Conservation (phyloP, 2,329 filamentous ascomycete genomes). For the Fusarium armeniacum region DNA sequence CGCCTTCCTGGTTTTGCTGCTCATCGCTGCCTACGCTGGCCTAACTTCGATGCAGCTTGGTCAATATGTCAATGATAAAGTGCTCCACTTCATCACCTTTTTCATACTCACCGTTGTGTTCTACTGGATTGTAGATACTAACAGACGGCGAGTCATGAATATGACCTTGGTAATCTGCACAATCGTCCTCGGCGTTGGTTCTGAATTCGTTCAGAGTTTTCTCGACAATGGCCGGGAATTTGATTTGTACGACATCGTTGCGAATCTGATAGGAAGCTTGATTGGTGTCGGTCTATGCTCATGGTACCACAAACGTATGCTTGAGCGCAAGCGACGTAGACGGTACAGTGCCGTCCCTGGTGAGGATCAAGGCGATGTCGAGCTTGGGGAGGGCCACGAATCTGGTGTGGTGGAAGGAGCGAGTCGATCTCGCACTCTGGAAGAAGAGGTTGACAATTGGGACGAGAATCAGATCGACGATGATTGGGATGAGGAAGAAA, state of each 20-base stretch:
- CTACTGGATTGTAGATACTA: conserved; percentile 97
- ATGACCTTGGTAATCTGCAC: conserved; percentile 87
- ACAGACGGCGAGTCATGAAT: conserved; percentile 85
- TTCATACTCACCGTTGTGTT: conserved; percentile 89
- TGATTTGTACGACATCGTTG: conserved; percentile 87
- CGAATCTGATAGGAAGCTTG: conserved; percentile 86
- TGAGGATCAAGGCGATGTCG: conserved; percentile 76
- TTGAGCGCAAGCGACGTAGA: conserved; percentile 84
- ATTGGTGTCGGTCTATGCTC: conserved; percentile 79
- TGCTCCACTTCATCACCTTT: conserved; percentile 88
- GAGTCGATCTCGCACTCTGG: conserved; percentile 63
- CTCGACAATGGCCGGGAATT: conserved; percentile 79
- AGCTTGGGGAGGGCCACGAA: conserved; percentile 81
- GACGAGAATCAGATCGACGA: conserved; percentile 81
- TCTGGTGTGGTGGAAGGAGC: conserved; percentile 68
- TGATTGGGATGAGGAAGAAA: conserved; percentile 69
- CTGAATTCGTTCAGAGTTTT: conserved; percentile 80
- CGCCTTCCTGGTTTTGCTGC: conserved; percentile 76
- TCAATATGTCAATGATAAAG: conserved; percentile 84
- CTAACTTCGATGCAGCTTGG: conserved; percentile 74
- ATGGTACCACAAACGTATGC: conserved; percentile 96
- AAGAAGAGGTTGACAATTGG: conserved; percentile 93
- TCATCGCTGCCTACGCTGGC: conserved; percentile 83
- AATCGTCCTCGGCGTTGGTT: conserved; percentile 76
- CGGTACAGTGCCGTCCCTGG: conserved; percentile 79